Conservation (phyloP, 495 filamentous ascomycete species). For the Penicillium steckii region DNA sequence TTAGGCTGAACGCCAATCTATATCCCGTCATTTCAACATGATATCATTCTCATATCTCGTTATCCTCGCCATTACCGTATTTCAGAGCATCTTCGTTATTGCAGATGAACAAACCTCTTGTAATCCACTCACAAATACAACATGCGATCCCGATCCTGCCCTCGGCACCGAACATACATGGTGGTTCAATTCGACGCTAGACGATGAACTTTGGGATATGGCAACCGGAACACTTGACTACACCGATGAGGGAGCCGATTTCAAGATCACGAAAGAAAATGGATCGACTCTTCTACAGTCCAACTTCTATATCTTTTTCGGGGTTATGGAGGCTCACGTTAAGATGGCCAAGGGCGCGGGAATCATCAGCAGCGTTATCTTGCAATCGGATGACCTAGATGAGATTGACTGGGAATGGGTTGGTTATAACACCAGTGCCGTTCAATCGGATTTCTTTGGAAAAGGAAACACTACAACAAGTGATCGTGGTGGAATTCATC, state of each 20-base stretch:
- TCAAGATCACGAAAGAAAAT: slow-evolving; percentile 61
- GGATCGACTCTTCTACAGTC: slow-evolving; percentile 51
- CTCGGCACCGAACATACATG: slow-evolving; percentile 72
- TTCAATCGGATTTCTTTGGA: slow-evolving; percentile 86
- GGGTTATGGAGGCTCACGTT: slow-evolving; percentile 63
- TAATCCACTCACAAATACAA: slow-evolving; percentile 56
- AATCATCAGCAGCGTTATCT: slow-evolving; percentile 74
- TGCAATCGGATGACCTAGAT: slow-evolving; percentile 80
- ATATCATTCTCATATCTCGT: not conserved
- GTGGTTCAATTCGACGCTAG: slow-evolving; percentile 73
- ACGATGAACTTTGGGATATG: slow-evolving; percentile 58
- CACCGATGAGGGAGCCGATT: slow-evolving; percentile 56
- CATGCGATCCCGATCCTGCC: slow-evolving; percentile 71
- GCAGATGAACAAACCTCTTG: slow-evolving; percentile 43
- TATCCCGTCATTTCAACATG: not conserved
- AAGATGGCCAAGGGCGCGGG: slow-evolving; percentile 64
- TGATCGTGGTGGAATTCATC: slow-evolving; percentile 52
- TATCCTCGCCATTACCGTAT: not conserved
- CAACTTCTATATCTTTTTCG: slow-evolving; percentile 76
- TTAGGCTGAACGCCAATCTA: not conserved
- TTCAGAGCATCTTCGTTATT: not conserved
- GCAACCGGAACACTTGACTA: slow-evolving; percentile 62
- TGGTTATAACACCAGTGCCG: slow-evolving; percentile 48
- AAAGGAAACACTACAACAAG: slow-evolving; percentile 74
- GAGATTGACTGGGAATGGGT: slow-evolving; percentile 78